Conservation (phyloP, 1,284 basidiomycete genomes). For the Cryptococcus sp. region DNA sequence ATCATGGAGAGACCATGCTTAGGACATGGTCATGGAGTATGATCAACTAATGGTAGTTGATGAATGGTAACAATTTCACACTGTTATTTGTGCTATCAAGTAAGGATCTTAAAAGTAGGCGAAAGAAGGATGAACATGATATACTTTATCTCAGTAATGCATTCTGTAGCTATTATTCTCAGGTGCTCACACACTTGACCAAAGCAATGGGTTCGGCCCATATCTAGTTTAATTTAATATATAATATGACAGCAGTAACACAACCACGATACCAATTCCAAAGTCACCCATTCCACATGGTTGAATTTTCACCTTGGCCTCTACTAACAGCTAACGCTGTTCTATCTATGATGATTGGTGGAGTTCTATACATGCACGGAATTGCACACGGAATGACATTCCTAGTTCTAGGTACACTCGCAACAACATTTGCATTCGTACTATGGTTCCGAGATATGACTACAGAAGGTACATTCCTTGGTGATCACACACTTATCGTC, state of each 20-base stretch:
- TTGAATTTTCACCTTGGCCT: slow-evolving; percentile 2
- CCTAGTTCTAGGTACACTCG: neutral
- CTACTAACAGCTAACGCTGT: slow-evolving; percentile 1
- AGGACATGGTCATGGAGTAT: too few species aligned
- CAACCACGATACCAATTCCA: neutral
- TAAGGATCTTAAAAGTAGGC: neutral
- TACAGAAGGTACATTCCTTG: slow-evolving; percentile 43
- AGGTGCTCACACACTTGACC: neutral
- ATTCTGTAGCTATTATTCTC: neutral
- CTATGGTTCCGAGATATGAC: slow-evolving; percentile 4
- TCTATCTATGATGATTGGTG: slow-evolving; percentile 1
- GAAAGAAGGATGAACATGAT: slow-evolving; percentile 1
- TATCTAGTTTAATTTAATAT: neutral
- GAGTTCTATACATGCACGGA: neutral
- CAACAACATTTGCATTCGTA: neutral
- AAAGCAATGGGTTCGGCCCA: neutral
- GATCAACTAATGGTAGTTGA: too few species aligned
- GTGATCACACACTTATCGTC: slow-evolving; percentile 45
- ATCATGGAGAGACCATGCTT: too few species aligned
- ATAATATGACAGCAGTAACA: neutral
- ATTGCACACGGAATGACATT: slow-evolving; percentile 1
- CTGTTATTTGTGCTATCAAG: neutral
- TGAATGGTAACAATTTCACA: too few species aligned
- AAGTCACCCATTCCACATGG: slow-evolving; percentile 1
- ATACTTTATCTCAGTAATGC: neutral